These are phyloP conservation scores for Carex parvula DNA, from an alignment of 176 grass and related monocot species.

Conservation along the genomic window DNA sequence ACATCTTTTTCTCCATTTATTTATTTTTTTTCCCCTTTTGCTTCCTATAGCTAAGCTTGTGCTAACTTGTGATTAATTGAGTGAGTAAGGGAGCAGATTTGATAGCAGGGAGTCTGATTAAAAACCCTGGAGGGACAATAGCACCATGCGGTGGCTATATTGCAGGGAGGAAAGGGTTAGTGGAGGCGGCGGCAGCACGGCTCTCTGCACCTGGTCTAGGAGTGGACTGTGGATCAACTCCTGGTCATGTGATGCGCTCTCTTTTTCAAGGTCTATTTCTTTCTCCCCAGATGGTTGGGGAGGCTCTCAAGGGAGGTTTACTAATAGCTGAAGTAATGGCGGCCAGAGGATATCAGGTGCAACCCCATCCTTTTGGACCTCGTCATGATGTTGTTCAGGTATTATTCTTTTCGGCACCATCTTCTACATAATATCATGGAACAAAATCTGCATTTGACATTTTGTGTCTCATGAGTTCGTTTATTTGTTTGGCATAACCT, in stretches of 20 bases:
- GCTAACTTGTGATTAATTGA: slow-evolving; percentile 21
- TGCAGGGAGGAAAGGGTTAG: slow-evolving; percentile 71
- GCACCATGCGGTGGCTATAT: slow-evolving; percentile 82
- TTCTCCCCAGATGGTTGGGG: slow-evolving; percentile 90
- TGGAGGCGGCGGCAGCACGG: slow-evolving; percentile 67
- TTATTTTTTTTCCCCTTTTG: too few relatives aligned
- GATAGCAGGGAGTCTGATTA: slow-evolving; percentile 94
- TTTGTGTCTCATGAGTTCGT: neutral
- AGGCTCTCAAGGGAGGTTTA: slow-evolving; percentile 90
- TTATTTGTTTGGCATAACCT: neutral
- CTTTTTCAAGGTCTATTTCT: slow-evolving; percentile 32
- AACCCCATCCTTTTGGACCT: slow-evolving; percentile 54
- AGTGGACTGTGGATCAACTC: slow-evolving; percentile 73
- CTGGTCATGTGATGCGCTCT: slow-evolving; percentile 39
- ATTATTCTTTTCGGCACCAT: slow-evolving; percentile 2
- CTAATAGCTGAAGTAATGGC: slow-evolving; percentile 88
- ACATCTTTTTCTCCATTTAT: neutral
- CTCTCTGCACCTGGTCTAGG: slow-evolving; percentile 88
- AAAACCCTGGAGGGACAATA: slow-evolving; percentile 91
- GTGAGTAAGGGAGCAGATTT: slow-evolving; percentile 65
- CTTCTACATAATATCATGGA: neutral
- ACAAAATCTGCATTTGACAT: neutral
- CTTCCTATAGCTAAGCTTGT: slow-evolving; percentile 10
- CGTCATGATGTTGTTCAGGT: slow-evolving; percentile 93
- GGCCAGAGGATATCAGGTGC: slow-evolving; percentile 69